Evolutionary conservation across 176 grass and related monocot species (phyloP).

Genomic region (Oryza nivara): DNA sequence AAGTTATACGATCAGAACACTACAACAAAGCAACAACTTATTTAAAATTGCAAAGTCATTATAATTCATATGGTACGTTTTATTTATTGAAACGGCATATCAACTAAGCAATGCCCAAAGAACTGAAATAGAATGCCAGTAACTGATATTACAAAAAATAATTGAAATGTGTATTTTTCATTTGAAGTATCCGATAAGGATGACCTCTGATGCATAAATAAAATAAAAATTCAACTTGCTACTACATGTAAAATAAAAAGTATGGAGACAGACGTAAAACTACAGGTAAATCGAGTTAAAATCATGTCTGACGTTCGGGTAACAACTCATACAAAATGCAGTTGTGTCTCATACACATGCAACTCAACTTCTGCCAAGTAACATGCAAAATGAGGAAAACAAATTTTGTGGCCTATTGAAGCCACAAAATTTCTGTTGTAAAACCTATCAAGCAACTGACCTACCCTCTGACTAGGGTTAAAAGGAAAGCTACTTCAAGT

Average conservation of each 20-base stretch:
- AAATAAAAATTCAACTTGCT: conserved; percentile 2
- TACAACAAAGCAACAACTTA: background rate
- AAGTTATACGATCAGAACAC: background rate
- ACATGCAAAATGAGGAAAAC: conserved; percentile 4
- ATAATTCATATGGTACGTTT: background rate
- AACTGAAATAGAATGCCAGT: background rate
- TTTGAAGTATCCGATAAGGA: conserved; percentile 10
- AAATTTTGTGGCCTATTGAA: background rate
- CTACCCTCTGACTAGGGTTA: background rate
- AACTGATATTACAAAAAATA: background rate
- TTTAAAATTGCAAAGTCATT: conserved; percentile 6
- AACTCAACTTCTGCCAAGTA: background rate
- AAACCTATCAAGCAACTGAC: background rate
- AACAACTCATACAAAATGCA: background rate
- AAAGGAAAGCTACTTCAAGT: background rate
- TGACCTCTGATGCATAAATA: background rate
- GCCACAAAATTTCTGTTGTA: background rate
- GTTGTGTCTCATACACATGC: background rate
- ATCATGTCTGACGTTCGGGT: background rate
- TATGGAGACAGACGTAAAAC: background rate
- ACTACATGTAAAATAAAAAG: background rate
- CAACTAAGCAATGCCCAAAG: background rate
- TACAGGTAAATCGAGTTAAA: conserved; percentile 8
- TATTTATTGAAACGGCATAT: background rate
- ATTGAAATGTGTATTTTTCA: background rate